These are phyloP conservation scores for Neurospora sp. DNA, from an alignment of 2,329 filamentous ascomycete genomes.

Conservation along the genomic window DNA sequence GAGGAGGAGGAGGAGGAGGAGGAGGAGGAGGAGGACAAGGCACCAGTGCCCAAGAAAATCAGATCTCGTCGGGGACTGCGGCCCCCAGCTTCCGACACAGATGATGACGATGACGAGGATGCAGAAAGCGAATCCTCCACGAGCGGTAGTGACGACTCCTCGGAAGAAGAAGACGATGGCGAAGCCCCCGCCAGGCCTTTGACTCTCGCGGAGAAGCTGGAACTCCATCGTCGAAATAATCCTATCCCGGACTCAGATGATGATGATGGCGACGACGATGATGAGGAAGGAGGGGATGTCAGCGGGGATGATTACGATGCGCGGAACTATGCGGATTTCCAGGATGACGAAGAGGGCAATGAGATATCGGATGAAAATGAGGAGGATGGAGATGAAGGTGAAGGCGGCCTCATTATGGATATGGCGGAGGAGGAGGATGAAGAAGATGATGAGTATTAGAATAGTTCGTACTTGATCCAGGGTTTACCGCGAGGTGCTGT, in stretches of 20 bases:
- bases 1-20: neutral
- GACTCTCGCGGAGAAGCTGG: conserved; percentile 8
- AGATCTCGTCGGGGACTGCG: neutral
- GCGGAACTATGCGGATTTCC: conserved; percentile 10
- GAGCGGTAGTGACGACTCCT: conserved; percentile 5
- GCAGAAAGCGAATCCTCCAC: neutral
- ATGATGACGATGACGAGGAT: neutral
- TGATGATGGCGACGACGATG: neutral
- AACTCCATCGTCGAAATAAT: conserved; percentile 5
- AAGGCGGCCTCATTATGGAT: neutral
- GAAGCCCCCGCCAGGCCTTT: neutral
- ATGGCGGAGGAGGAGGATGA: neutral
- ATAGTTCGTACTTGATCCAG: neutral
- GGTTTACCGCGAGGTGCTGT: neutral
- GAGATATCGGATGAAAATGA: conserved; percentile 2
- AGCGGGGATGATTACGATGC: conserved; percentile 10
- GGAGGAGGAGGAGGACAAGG: neutral
- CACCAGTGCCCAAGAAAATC: neutral
- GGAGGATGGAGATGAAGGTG: neutral
- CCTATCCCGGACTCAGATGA: conserved; percentile 6
- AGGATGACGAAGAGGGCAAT: conserved; percentile 13
- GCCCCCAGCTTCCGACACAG: neutral
- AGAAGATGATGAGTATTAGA: neutral
- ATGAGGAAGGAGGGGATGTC: neutral
- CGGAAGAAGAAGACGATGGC: neutral